Evolutionary conservation across 2,329 filamentous ascomycete species (phyloP).

Genomic region (Capronia americana): DNA sequence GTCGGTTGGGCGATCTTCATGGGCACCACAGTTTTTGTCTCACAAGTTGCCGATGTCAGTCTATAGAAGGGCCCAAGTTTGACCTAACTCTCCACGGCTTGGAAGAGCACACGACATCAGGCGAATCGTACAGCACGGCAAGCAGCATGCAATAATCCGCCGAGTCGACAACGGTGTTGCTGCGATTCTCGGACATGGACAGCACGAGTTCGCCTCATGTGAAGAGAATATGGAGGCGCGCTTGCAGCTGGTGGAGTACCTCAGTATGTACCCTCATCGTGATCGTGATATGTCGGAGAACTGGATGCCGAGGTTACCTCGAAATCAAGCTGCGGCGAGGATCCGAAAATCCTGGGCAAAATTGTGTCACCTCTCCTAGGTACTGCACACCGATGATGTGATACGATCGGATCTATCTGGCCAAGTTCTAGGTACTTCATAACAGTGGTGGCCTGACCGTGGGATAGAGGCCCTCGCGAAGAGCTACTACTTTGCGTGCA

Average conservation of each 20-base stretch:
- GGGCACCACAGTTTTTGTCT: neutral
- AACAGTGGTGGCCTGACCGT: conserved; percentile 11
- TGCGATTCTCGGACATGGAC: conserved; percentile 1
- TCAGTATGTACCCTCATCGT: neutral
- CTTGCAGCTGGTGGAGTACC: neutral
- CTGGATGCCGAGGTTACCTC: neutral
- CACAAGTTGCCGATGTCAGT: neutral
- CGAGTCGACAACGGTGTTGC: neutral
- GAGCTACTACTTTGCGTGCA: conserved; percentile 6
- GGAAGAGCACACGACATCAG: neutral
- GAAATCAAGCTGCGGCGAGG: neutral
- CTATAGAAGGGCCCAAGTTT: neutral
- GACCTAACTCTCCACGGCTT: conserved; percentile 4
- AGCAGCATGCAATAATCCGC: neutral
- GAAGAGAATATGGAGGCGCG: neutral
- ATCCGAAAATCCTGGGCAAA: neutral
- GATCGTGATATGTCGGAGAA: neutral
- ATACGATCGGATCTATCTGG: neutral
- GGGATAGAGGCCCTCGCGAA: neutral
- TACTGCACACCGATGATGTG: conserved; percentile 18
- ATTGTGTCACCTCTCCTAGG: neutral
- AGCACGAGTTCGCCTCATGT: neutral
- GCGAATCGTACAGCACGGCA: neutral
- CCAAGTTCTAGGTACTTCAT: neutral
- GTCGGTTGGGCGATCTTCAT: neutral